These are phyloP conservation scores for Recurvomyces mirabilis DNA, from an alignment of 495 filamentous ascomycete genomes.

Conservation along the genomic window DNA sequence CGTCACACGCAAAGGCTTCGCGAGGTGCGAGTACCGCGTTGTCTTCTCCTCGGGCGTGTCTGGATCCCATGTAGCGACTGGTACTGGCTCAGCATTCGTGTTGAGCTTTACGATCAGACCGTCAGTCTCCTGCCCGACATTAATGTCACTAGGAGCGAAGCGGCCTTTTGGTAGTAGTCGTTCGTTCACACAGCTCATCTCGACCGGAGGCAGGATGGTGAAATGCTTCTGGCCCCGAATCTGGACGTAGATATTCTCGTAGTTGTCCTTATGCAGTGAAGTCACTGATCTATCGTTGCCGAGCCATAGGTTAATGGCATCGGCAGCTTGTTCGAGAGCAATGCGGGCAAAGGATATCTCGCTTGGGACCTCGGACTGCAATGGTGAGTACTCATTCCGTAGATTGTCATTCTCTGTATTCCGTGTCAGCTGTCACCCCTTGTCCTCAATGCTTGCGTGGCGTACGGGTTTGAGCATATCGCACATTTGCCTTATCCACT, in stretches of 20 bases:
- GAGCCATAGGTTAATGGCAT: conserved; percentile 73
- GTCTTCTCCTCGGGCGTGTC: conserved; percentile 38
- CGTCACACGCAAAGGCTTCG: conserved; percentile 46
- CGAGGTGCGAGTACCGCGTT: conserved; percentile 45
- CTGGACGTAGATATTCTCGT: conserved; percentile 73
- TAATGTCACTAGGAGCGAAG: conserved; percentile 31
- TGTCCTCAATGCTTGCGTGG: no score
- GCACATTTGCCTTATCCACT: no score
- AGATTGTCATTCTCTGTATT: conserved; percentile 62
- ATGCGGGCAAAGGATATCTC: conserved; percentile 56
- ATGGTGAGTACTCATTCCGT: conserved; percentile 49
- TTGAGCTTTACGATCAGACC: conserved; percentile 28
- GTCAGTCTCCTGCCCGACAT: conserved; percentile 9
- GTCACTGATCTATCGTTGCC: conserved; percentile 54
- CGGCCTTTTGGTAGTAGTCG: conserved; percentile 36
- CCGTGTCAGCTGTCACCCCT: no score
- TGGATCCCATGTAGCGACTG: conserved; percentile 63
- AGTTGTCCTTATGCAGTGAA: conserved; percentile 64
- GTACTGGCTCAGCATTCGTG: conserved; percentile 35
- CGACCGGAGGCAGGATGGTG: conserved; percentile 54
- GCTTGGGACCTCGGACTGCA: conserved; percentile 44
- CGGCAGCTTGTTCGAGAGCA: conserved; percentile 47
- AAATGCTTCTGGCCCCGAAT: conserved; percentile 59
- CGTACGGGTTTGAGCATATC: conserved; percentile 42
- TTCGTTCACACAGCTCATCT: conserved; percentile 53